These are phyloP conservation scores for Rosa hybrid DNA, from an alignment of 331 rosid genomes.

Conservation along the genomic window DNA sequence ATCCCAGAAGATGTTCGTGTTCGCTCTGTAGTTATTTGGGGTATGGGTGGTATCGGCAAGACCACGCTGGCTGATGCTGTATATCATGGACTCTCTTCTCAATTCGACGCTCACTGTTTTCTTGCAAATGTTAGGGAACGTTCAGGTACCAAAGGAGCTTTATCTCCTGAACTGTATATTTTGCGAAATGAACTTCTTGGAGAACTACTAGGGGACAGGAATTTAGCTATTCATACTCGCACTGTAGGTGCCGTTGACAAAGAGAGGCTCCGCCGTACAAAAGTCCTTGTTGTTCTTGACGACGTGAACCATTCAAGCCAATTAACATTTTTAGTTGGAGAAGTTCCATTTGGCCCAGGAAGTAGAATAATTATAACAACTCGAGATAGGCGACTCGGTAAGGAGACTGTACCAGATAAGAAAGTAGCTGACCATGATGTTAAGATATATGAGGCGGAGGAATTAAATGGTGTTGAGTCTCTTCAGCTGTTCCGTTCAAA, in stretches of 20 bases:
- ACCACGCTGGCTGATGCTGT: conserved; percentile 17
- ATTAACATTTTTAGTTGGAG: not conserved
- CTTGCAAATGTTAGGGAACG: no score
- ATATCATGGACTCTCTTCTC: no score
- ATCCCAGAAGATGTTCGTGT: not conserved
- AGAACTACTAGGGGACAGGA: no score
- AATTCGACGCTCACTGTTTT: no score
- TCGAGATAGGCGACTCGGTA: not conserved
- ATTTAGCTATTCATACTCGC: no score
- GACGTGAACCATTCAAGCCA: not conserved
- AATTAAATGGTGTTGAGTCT: not conserved
- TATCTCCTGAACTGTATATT: no score
- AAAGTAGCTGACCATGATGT: not conserved
- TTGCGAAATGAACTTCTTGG: no score
- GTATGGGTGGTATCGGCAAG: conserved; percentile 25
- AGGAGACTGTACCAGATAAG: not conserved
- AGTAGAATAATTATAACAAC: conserved; percentile 20
- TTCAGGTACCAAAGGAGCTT: no score
- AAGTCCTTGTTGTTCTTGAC: conserved; percentile 14
- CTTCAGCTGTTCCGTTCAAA: not conserved
- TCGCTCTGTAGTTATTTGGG: conserved; percentile 10
- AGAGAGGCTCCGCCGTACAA: not conserved
- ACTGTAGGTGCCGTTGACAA: not conserved
- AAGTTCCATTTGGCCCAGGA: not conserved
- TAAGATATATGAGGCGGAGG: not conserved